Conservation (phyloP, 208 protist genomes). For the Naegleria fowleri region DNA sequence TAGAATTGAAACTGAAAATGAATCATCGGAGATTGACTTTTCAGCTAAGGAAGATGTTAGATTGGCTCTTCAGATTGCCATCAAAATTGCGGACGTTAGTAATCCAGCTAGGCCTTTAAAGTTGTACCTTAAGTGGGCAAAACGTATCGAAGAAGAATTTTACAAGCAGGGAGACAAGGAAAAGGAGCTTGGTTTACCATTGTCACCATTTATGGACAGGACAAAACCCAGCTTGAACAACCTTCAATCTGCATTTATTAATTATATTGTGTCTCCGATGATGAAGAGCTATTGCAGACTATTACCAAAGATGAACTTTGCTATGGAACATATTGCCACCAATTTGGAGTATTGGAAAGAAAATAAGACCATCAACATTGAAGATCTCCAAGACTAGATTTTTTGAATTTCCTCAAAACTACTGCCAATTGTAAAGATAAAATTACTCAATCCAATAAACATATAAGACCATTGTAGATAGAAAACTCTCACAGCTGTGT, state of each 20-base stretch:
- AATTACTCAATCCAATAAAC: background rate
- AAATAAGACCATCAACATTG: constrained; percentile 38
- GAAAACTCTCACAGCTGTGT: background rate
- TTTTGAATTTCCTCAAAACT: background rate
- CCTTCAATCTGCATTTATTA: constrained; percentile 81
- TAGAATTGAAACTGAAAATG: constrained; percentile 52
- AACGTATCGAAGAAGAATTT: constrained; percentile 81
- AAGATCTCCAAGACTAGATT: background rate
- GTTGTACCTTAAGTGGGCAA: constrained; percentile 78
- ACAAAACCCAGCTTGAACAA: constrained; percentile 64
- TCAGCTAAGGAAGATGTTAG: constrained; percentile 66
- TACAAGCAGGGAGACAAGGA: constrained; percentile 85
- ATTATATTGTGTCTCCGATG: constrained; percentile 78
- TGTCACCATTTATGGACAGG: constrained; percentile 86
- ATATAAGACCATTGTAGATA: background rate
- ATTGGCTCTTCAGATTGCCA: constrained; percentile 70
- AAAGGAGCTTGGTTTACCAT: constrained; percentile 60
- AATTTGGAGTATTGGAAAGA: constrained; percentile 72
- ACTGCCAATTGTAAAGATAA: background rate
- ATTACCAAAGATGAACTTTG: constrained; percentile 70
- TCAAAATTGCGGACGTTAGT: constrained; percentile 89
- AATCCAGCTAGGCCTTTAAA: constrained; percentile 76
- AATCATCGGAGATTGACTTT: constrained; percentile 44
- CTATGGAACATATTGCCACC: constrained; percentile 59
- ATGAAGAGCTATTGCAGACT: constrained; percentile 71